Percentiles rank a stretch among this genome's conserved stretches.
Conservation (phyloP, 1,139 yeast genomes). For the Yamadazyma conglobata region DNA sequence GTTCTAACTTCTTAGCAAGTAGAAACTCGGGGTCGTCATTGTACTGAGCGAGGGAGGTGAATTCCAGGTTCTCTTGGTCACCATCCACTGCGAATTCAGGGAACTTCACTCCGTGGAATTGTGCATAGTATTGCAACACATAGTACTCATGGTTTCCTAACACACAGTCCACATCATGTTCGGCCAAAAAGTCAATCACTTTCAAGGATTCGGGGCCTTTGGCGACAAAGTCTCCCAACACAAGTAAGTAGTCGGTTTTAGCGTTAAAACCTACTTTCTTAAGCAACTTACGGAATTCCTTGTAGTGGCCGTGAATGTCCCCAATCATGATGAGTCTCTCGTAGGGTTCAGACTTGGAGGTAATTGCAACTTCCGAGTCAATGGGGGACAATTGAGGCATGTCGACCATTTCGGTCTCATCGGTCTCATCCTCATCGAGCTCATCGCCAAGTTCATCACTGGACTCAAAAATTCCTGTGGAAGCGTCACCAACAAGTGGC, state of each 20-base stretch:
- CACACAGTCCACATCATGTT: conserved; percentile 64
- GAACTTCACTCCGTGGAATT: conserved; percentile 46
- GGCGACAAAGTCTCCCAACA: conserved; percentile 81
- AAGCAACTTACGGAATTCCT: conserved; percentile 51
- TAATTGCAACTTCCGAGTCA: too few species aligned
- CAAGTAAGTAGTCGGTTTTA: conserved; percentile 54
- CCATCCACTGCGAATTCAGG: conserved; percentile 20
- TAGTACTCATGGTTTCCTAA: conserved; percentile 87
- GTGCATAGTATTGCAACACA: conserved; percentile 57
- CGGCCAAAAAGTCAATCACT: conserved; percentile 64
- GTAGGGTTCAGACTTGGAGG: conserved; percentile 13
- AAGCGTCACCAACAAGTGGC: conserved; percentile 22
- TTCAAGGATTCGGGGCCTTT: conserved; percentile 78
- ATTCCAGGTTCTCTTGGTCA: not conserved
- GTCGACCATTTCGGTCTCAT: not conserved
- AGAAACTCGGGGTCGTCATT: conserved; percentile 55
- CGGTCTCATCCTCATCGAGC: not conserved
- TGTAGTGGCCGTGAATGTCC: conserved; percentile 81
- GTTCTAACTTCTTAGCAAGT: conserved; percentile 56
- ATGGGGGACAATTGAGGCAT: too few species aligned
- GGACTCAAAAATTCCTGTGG: not conserved
- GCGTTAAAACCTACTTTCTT: conserved; percentile 41
- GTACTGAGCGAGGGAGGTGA: conserved; percentile 18
- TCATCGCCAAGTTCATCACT: not conserved
- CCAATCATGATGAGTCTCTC: conserved; percentile 69